Conservation (phyloP, 345 rosid species). For the Orychophragmus violaceus region DNA sequence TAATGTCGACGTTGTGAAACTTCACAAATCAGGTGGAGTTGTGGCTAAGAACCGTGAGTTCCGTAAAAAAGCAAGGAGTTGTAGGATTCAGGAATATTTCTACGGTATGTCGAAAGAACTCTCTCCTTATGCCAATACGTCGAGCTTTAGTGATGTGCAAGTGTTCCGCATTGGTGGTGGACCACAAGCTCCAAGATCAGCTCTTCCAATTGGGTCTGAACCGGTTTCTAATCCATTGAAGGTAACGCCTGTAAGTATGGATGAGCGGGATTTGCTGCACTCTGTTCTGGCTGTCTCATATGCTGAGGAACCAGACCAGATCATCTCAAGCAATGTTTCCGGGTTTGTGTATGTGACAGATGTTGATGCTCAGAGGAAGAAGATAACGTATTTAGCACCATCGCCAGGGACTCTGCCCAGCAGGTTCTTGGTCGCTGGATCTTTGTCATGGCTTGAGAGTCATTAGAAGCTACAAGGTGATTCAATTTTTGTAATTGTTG, state of each 20-base stretch:
- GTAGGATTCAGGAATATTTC: slow-evolving; percentile 76
- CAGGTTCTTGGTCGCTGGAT: slow-evolving; percentile 59
- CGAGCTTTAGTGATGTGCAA: slow-evolving; percentile 51
- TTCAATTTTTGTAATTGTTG: too few relatives aligned
- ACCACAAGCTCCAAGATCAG: slow-evolving; percentile 81
- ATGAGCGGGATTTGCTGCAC: slow-evolving; percentile 51
- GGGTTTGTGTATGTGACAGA: slow-evolving; percentile 76
- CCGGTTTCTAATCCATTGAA: slow-evolving; percentile 52
- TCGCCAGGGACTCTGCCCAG: slow-evolving; percentile 64
- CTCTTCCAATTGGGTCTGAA: slow-evolving; percentile 56
- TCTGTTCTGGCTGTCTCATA: slow-evolving; percentile 80
- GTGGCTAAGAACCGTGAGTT: slow-evolving; percentile 55
- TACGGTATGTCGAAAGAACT: slow-evolving; percentile 66
- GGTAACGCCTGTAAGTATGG: slow-evolving; percentile 48
- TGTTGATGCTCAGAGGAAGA: slow-evolving; percentile 61
- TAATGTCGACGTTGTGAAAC: slow-evolving; percentile 77
- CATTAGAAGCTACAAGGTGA: slow-evolving; percentile 10
- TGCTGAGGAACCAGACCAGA: slow-evolving; percentile 67
- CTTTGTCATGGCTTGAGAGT: slow-evolving; percentile 67
- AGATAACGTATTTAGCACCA: slow-evolving; percentile 56
- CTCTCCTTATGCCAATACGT: slow-evolving; percentile 61
- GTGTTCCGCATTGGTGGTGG: slow-evolving; percentile 80
- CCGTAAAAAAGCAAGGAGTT: slow-evolving; percentile 57
- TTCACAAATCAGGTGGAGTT: slow-evolving; percentile 82
- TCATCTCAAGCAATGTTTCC: slow-evolving; percentile 68